phyloP scores from a whole-genome alignment of 345 rosid genomes.

The Moricandia arvensis region DNA sequence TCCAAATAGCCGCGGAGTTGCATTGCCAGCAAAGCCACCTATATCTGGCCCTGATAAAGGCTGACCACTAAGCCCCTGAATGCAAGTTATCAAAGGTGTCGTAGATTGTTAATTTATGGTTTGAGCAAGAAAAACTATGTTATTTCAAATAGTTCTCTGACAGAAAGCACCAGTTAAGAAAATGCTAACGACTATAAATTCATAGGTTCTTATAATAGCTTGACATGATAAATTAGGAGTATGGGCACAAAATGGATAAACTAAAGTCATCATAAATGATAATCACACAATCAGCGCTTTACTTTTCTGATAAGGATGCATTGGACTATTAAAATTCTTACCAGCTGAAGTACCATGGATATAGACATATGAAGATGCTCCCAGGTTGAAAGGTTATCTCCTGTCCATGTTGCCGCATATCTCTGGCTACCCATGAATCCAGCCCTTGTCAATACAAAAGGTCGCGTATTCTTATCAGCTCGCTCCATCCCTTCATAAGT shows the following conservation, averaged over 20 bases:
- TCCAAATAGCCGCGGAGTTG: slow-evolving; percentile 82
- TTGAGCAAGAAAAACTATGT: background rate
- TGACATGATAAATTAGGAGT: background rate
- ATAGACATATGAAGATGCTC: slow-evolving; percentile 90
- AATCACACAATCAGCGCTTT: background rate
- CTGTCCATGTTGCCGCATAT: slow-evolving; percentile 94
- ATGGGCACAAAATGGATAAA: background rate
- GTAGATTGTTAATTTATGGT: background rate
- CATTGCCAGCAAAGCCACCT: slow-evolving; percentile 92
- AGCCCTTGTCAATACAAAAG: slow-evolving; percentile 96
- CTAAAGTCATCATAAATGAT: background rate
- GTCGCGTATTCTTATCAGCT: slow-evolving; percentile 68
- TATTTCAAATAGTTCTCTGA: background rate
- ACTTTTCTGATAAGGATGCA: slow-evolving; percentile 2
- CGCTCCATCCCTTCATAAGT: slow-evolving; percentile 84
- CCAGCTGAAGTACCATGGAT: slow-evolving; percentile 95
- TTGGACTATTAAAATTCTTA: slow-evolving; percentile 36
- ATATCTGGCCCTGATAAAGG: slow-evolving; percentile 96
- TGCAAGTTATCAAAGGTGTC: background rate
- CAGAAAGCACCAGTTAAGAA: background rate
- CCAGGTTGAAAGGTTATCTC: slow-evolving; percentile 94
- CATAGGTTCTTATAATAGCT: background rate
- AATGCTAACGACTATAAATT: slow-evolving; percentile 6
- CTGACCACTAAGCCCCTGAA: slow-evolving; percentile 92
- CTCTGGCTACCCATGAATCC: slow-evolving; percentile 88